Percentiles rank a stretch among this genome's conserved stretches.
These are phyloP conservation scores for Aspergillus indologenus DNA, from an alignment of 495 filamentous ascomycete genomes.

Conservation along the genomic window DNA sequence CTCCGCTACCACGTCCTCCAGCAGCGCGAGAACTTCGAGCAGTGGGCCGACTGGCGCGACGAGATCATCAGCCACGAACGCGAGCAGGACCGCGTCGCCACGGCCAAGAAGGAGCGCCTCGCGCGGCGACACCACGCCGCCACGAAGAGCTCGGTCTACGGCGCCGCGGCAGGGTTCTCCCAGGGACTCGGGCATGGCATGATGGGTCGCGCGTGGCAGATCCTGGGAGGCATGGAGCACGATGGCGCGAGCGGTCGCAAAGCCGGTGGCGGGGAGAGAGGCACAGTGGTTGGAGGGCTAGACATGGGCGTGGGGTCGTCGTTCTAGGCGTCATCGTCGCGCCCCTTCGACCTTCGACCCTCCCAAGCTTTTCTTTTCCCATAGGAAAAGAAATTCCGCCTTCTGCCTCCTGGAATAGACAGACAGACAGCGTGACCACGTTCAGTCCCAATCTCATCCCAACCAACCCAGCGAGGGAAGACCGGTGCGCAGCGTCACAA, in stretches of 20 bases:
- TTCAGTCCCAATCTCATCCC: no score
- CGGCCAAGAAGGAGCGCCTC: conserved; percentile 35
- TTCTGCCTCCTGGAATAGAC: no score
- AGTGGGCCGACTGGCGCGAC: conserved; percentile 59
- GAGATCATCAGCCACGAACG: conserved; percentile 48
- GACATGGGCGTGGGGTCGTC: conserved; percentile 8
- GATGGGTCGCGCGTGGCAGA: conserved; percentile 47
- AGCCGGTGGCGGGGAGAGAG: conserved; percentile 1
- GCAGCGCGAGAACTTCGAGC: conserved; percentile 59
- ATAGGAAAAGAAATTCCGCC: no score
- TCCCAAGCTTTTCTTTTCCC: no score
- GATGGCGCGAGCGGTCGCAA: conserved; percentile 26
- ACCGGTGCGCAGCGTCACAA: no score
- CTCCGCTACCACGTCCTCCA: conserved; percentile 57
- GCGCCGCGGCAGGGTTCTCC: conserved; percentile 25
- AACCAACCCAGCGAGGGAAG: no score
- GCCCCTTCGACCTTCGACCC: no score
- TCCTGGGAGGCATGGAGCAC: conserved; percentile 44
- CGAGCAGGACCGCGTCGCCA: conserved; percentile 40
- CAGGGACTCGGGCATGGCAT: conserved; percentile 41
- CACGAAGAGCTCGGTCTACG: conserved; percentile 31
- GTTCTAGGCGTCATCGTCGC: not conserved
- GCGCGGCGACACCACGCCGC: conserved; percentile 21
- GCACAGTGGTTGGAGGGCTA: not conserved
- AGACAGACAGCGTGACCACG: no score